These are phyloP conservation scores for Xylaria castorea DNA, from an alignment of 495 filamentous ascomycete species.

Conservation along the genomic window DNA sequence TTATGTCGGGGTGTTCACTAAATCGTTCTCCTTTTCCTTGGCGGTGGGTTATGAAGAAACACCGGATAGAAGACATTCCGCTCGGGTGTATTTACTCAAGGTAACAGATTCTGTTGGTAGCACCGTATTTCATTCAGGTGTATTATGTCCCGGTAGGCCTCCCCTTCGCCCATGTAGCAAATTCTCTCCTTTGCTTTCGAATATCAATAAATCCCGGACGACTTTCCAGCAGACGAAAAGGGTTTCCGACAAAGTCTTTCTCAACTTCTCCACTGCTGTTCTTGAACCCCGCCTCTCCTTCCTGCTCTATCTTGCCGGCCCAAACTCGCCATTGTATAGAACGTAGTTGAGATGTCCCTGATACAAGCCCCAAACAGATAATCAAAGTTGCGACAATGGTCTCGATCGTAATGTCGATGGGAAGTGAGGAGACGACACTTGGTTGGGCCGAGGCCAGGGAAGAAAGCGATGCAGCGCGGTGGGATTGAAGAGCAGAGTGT, in stretches of 20 bases:
- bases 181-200: constrained; percentile 76
- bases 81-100: background rate
- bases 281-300: constrained; percentile 73
- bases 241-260: constrained; percentile 60
- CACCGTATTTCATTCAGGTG: background rate
- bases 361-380: constrained; percentile 72
- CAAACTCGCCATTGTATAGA: constrained; percentile 83
- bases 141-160: constrained; percentile 7
- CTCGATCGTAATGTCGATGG: constrained; percentile 80
- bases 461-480: constrained; percentile 56
- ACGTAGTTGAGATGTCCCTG: constrained; percentile 71
- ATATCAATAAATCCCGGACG: constrained; percentile 58
- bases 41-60: background rate
- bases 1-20: background rate
- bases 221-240: constrained; percentile 52
- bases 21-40: background rate
- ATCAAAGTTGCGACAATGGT: constrained; percentile 73
- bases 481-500: constrained; percentile 73
- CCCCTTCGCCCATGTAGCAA: constrained; percentile 73
- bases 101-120: background rate
- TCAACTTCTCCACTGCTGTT: constrained; percentile 68
- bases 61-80: background rate
- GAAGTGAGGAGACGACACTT: constrained; percentile 53
- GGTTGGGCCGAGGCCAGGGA: constrained; percentile 48
- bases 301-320: constrained; percentile 81